phyloP scores from a whole-genome alignment of 176 grass and related monocot species.

The Aegilops longissima region DNA sequence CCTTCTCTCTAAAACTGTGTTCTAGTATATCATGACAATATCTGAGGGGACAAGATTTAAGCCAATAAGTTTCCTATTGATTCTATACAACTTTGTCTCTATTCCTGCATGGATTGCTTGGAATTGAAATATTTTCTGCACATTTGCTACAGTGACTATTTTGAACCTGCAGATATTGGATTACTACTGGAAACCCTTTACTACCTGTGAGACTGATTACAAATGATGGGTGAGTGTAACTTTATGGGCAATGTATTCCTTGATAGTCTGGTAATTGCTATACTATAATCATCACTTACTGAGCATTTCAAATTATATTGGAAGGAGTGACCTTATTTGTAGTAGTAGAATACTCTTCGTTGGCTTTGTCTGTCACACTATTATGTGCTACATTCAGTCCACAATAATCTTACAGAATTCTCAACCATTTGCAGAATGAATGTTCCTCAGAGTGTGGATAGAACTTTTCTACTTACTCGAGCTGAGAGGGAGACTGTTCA shows the following conservation, averaged over 20 bases:
- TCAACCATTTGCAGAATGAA: slow-evolving; percentile 35
- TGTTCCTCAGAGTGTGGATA: slow-evolving; percentile 44
- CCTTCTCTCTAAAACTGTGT: not conserved
- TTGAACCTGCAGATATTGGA: slow-evolving; percentile 44
- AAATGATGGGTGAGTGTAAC: slow-evolving; percentile 33
- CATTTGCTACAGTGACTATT: not conserved
- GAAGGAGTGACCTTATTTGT: not conserved
- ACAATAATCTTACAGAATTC: not conserved
- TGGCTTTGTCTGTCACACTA: not conserved
- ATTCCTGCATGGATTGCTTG: not conserved
- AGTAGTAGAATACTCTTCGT: not conserved
- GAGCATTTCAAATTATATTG: not conserved
- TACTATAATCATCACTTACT: not conserved
- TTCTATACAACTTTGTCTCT: not conserved
- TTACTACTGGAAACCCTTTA: slow-evolving; percentile 26
- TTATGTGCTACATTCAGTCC: not conserved
- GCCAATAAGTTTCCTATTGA: not conserved
- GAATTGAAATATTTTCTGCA: not conserved
- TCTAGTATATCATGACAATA: not conserved
- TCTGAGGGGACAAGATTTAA: not conserved
- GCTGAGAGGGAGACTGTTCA: slow-evolving; percentile 42
- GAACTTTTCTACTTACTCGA: slow-evolving; percentile 47
- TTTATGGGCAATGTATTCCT: not conserved
- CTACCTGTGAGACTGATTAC: slow-evolving; percentile 31
- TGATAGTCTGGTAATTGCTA: not conserved